phyloP scores from a whole-genome alignment of 257 asterid genomes.

The Rhazya stricta region DNA sequence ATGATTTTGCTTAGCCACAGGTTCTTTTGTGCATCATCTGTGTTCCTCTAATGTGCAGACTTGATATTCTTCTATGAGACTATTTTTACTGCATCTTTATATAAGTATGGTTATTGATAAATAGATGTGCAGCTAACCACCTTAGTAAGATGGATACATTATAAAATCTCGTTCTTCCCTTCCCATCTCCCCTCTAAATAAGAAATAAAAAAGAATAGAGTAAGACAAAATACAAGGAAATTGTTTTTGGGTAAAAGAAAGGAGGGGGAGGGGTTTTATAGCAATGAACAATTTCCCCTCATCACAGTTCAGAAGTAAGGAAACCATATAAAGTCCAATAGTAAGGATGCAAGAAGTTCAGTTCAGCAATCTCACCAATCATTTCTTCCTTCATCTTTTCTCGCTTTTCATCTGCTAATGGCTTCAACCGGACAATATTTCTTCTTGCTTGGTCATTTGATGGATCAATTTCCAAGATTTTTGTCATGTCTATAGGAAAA shows the following conservation, averaged over 20 bases:
- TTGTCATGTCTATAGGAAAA: conserved; percentile 60
- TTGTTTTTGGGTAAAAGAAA: not conserved
- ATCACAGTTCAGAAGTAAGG: not conserved
- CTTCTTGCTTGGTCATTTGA: conserved; percentile 79
- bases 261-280: not conserved
- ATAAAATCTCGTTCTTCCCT: not conserved
- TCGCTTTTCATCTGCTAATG: conserved; percentile 92
- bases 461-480: conserved; percentile 76
- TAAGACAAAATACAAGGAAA: not conserved
- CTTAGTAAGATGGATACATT: too few species aligned
- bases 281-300: not conserved
- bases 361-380: conserved; percentile 58
- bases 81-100: too few species aligned
- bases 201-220: not conserved
- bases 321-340: not conserved
- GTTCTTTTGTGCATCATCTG: too few species aligned
- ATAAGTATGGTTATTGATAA: too few species aligned
- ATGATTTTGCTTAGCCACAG: too few species aligned
- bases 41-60: too few species aligned
- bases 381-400: conserved; percentile 98
- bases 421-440: conserved; percentile 63
- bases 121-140: too few species aligned
- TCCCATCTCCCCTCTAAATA: not conserved
- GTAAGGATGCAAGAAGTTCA: not conserved
- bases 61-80: too few species aligned